Evolutionary conservation across 495 filamentous ascomycete genomes (phyloP).

Genomic region (Halenospora varia): DNA sequence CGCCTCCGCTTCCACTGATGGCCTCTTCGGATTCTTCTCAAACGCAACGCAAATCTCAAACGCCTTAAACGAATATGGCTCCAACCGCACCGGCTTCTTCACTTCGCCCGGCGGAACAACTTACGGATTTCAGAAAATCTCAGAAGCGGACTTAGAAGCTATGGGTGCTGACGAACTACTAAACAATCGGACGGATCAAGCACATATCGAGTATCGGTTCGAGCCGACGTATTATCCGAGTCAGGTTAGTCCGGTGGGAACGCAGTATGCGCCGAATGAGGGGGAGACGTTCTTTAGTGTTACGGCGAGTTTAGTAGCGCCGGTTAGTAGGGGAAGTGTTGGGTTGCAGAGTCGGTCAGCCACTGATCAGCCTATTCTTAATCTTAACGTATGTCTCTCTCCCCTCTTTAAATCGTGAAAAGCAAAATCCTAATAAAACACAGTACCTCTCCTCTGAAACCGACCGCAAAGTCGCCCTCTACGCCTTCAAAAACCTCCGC

Average conservation of each 20-base stretch:
- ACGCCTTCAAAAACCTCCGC: background rate
- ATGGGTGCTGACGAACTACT: background rate
- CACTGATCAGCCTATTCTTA: background rate
- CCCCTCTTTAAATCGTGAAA: background rate
- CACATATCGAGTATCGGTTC: background rate
- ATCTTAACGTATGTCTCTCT: background rate
- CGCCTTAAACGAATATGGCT: background rate
- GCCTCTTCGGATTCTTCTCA: background rate
- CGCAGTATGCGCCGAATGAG: background rate
- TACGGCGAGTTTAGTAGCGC: background rate
- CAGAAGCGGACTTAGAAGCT: background rate
- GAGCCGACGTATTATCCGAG: background rate
- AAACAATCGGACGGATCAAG: background rate
- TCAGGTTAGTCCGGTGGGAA: background rate
- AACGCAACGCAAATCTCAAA: background rate
- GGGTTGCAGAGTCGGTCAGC: background rate
- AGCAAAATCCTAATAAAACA: background rate
- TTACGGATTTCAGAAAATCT: background rate
- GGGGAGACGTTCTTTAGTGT: background rate
- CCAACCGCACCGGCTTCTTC: background rate
- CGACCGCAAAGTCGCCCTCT: background rate
- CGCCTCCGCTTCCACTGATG: background rate
- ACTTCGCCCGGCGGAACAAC: background rate
- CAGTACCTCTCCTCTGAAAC: background rate
- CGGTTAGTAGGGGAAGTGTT: background rate